Percentiles rank a stretch among this genome's conserved stretches.
phyloP scores from a whole-genome alignment of 179 eudicot genomes.

The Actinidia arguta region DNA sequence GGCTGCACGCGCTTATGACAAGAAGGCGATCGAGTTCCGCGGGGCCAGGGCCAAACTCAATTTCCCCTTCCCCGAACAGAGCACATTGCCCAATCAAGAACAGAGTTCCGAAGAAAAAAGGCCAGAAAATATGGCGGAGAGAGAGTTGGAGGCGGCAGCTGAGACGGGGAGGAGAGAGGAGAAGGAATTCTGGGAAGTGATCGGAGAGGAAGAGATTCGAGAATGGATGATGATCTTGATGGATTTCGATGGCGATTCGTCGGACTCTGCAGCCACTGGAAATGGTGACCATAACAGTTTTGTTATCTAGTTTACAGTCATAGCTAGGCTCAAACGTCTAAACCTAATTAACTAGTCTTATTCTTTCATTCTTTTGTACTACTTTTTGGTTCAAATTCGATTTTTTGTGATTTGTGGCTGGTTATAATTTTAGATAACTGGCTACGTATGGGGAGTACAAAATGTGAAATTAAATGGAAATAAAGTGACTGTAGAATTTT shows the following conservation, averaged over 20 bases:
- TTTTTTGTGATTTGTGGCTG: neutral
- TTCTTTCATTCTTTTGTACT: neutral
- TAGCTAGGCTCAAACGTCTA: neutral
- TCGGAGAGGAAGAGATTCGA: constrained; percentile 34
- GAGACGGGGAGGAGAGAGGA: constrained; percentile 9
- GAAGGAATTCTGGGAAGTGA: constrained; percentile 12
- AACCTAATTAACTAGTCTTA: neutral
- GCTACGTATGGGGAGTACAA: too few relatives aligned
- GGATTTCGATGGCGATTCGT: constrained; percentile 28
- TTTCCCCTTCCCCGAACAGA: constrained; percentile 27
- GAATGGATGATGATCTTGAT: constrained; percentile 41
- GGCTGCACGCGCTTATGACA: constrained; percentile 61
- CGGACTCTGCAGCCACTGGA: constrained; percentile 26
- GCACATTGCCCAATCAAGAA: neutral
- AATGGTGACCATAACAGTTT: neutral
- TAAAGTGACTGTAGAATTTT: too few relatives aligned
- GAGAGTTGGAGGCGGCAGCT: neutral
- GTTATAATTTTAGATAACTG: neutral
- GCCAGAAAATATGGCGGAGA: neutral
- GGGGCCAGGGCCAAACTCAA: constrained; percentile 53
- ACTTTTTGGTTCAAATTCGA: neutral
- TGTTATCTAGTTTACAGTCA: neutral
- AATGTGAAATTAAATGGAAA: too few relatives aligned
- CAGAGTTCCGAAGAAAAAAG: neutral
- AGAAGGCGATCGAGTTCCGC: constrained; percentile 44